These are phyloP conservation scores for Halteria grandinella DNA, from an alignment of 73 alveolate genomes.

Conservation along the genomic window DNA sequence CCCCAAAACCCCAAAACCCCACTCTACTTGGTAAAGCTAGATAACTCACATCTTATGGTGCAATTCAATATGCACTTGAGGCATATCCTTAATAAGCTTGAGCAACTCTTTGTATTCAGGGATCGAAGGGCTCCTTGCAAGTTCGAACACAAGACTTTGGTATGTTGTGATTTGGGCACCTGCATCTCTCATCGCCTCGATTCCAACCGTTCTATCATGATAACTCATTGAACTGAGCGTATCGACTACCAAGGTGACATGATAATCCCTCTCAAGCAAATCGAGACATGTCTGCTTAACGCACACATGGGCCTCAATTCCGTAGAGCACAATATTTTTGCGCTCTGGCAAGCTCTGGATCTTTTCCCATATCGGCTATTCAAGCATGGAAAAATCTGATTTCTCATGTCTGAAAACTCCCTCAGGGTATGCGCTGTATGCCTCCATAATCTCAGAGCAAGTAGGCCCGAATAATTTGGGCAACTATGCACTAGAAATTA, in stretches of 20 bases:
- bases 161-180: slow-evolving; percentile 46
- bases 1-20: no score
- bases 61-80: no score
- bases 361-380: slow-evolving; percentile 1
- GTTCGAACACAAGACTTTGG: slow-evolving; percentile 44
- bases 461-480: slow-evolving; percentile 42
- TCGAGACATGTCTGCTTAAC: slow-evolving; percentile 63
- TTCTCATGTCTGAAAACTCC: neutral
- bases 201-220: slow-evolving; percentile 54
- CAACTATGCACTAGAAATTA: slow-evolving; percentile 23
- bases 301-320: slow-evolving; percentile 69
- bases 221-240: slow-evolving; percentile 38
- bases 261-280: slow-evolving; percentile 39
- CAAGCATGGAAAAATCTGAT: slow-evolving; percentile 40
- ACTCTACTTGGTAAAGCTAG: no score
- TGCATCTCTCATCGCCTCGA: slow-evolving; percentile 36
- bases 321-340: slow-evolving; percentile 52
- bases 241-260: slow-evolving; percentile 46
- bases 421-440: neutral
- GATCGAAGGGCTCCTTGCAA: neutral
- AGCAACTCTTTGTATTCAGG: slow-evolving; percentile 24
- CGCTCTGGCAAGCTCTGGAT: neutral
- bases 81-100: slow-evolving; percentile 37
- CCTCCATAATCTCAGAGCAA: neutral
- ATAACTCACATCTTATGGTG: no score